Evolutionary conservation across 2,329 filamentous ascomycete genomes (phyloP).

Genomic region (Endothia cerciana): DNA sequence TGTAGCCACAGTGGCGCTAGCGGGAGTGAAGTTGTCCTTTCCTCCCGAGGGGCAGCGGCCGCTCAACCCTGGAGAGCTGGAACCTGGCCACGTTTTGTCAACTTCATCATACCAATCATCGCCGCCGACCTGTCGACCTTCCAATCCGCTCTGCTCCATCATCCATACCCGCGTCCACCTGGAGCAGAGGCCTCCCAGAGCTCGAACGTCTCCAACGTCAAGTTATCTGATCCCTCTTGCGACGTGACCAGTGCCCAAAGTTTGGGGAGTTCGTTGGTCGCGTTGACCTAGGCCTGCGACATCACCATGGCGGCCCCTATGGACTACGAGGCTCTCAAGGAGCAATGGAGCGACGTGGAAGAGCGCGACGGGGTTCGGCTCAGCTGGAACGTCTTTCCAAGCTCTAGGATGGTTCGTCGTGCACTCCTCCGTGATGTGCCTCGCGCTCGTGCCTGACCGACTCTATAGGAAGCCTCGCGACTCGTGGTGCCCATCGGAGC

Average conservation of each 20-base stretch:
- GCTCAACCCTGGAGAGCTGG: conserved; percentile 23
- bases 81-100: conserved; percentile 29
- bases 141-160: conserved; percentile 8
- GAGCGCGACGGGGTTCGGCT: conserved; percentile 94
- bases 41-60: conserved; percentile 25
- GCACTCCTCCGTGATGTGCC: conserved; percentile 6
- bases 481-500: conserved; percentile 96
- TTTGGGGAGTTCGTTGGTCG: conserved; percentile 3
- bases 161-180: neutral
- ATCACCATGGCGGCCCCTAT: conserved; percentile 50
- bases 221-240: neutral
- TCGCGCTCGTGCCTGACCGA: conserved; percentile 33
- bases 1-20: conserved; percentile 30
- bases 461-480: conserved; percentile 80
- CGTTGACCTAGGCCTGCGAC: conserved; percentile 18
- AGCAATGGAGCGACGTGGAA: conserved; percentile 95
- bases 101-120: conserved; percentile 6
- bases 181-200: conserved; percentile 9
- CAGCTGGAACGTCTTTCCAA: conserved; percentile 99
- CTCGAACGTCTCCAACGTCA: neutral
- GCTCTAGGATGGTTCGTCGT: conserved; percentile 84
- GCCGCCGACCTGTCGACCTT: neutral
- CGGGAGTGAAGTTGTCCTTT: conserved; percentile 29
- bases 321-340: conserved; percentile 93
- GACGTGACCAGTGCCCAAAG: conserved; percentile 13